Conservation (phyloP, 768 basidiomycete species). For the Pulveroboletus sp. region DNA sequence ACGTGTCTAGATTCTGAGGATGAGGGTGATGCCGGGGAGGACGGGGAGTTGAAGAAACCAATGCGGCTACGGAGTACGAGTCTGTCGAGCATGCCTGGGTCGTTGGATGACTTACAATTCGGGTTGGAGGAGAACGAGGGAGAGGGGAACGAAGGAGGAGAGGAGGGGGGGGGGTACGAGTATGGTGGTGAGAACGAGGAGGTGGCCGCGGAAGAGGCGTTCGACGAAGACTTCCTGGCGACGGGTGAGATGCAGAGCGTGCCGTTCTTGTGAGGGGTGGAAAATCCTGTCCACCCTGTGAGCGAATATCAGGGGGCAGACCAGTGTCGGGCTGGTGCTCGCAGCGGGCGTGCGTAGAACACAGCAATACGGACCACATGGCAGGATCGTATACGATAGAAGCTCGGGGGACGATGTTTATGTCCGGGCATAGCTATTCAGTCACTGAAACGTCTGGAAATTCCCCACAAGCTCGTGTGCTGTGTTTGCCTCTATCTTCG, state of each 20-base stretch:
- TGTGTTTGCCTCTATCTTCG: no score
- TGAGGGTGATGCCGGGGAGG: slow-evolving; percentile 35
- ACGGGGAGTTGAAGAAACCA: slow-evolving; percentile 36
- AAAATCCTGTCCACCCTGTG: no score
- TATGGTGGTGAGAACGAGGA: slow-evolving; percentile 46
- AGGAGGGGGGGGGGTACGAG: slow-evolving; percentile 30
- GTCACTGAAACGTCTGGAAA: no score
- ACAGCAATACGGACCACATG: background rate
- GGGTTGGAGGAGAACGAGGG: slow-evolving; percentile 51
- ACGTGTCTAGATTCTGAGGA: slow-evolving; percentile 49
- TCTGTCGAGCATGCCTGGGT: slow-evolving; percentile 84
- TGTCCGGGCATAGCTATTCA: no score
- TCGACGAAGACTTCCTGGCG: slow-evolving; percentile 76
- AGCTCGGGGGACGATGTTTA: no score
- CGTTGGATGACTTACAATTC: slow-evolving; percentile 60
- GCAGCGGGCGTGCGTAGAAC: background rate
- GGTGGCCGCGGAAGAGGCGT: slow-evolving; percentile 65
- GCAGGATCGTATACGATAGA: no score
- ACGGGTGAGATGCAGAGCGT: slow-evolving; percentile 82
- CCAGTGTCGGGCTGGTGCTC: background rate
- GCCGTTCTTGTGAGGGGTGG: slow-evolving; percentile 47
- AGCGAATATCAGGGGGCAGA: no score
- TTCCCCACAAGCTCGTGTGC: no score
- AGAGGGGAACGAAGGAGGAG: slow-evolving; percentile 30
- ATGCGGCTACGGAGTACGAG: slow-evolving; percentile 51